Evolutionary conservation across 768 basidiomycete genomes (phyloP), one percentile per base, ranked within the genome.

Genomic region (Mycena galopus): DNA sequence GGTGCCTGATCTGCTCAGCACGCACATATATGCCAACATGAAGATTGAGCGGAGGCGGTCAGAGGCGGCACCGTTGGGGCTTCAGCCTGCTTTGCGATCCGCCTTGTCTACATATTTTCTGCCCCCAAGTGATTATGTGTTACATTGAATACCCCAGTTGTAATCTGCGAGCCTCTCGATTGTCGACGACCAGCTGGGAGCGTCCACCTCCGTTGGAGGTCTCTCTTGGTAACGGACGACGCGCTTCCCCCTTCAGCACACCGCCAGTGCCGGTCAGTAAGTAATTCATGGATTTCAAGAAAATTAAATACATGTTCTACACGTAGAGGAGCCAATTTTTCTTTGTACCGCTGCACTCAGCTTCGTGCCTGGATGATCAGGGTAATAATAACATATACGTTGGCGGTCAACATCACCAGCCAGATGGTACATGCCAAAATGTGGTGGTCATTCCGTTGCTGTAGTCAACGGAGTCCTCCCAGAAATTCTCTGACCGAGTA

Each of bases 331-430:
- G n/a, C n/a, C n/a, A n/a, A n/a, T n/a, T n/a, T n/a, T n/a, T n/a
- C n/a, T n/a, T n/a, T n/a, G n/a, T n/a, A n/a, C n/a, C n/a, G n/a
- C n/a, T n/a, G n/a, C n/a, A n/a, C 51, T 64, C 51, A 57, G 10
- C 37, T 37, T 44, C 50, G 50, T 23, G 62, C 72, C 4, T 50
- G 62, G 19, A 67, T 51, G 17, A 69, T 65, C 11, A 69, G 37
- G 65, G 67, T 73, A 10, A 91, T 86, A 69, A 97, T 85, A 6
- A 92, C 94, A 78, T 96, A 96, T 33, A 88, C 77, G 76, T 97
- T 96, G 30, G 95, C 95, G 10, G 88, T 81, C 10, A 92, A 79
- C 27, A 96, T 84, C 7, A 95, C 74, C 14, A 91, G 75, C 87
- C 92, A 95, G 33, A 96, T 89, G 21, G 82, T 19, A 71, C 82